phyloP scores from a whole-genome alignment of 2,329 filamentous ascomycete genomes.

The Chalara sp. region DNA sequence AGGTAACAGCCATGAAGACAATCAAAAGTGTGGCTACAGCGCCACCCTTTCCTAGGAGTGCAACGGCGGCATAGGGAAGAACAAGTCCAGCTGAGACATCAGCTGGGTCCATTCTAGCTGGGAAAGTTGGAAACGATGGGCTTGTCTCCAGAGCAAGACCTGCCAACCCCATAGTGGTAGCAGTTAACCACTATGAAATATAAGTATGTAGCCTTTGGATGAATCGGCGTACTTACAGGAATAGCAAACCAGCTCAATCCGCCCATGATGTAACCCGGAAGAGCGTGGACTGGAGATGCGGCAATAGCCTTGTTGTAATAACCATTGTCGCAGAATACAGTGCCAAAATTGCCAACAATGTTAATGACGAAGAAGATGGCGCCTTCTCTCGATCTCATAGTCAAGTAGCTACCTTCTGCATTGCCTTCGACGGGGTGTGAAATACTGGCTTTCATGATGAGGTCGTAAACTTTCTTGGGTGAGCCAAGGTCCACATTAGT shows the following conservation, averaged over 20 bases:
- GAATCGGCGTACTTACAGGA: constrained; percentile 48
- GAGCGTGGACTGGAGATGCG: constrained; percentile 74
- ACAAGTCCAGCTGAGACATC: constrained; percentile 81
- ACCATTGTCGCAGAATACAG: constrained; percentile 76
- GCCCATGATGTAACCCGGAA: constrained; percentile 78
- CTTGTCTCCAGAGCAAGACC: constrained; percentile 73
- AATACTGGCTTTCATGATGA: constrained; percentile 60
- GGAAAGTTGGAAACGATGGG: constrained; percentile 66
- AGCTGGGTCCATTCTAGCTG: constrained; percentile 60
- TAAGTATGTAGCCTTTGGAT: too few relatives aligned
- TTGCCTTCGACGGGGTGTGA: constrained; percentile 75
- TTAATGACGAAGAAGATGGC: constrained; percentile 91
- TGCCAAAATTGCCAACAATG: constrained; percentile 73
- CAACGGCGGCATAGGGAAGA: constrained; percentile 78
- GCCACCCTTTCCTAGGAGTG: constrained; percentile 73
- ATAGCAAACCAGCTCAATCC: constrained; percentile 90
- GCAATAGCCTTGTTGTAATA: constrained; percentile 96
- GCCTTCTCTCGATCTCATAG: constrained; percentile 75
- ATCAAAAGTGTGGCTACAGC: constrained; percentile 73
- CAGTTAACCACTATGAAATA: not conserved
- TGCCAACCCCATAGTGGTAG: constrained; percentile 77
- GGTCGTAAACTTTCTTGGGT: constrained; percentile 70
- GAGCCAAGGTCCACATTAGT: constrained; percentile 67
- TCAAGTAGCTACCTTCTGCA: constrained; percentile 73
- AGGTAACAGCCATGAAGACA: constrained; percentile 83